These are phyloP conservation scores for Beauveria caledonica DNA, from an alignment of 2,329 filamentous ascomycete species.

Conservation along the genomic window DNA sequence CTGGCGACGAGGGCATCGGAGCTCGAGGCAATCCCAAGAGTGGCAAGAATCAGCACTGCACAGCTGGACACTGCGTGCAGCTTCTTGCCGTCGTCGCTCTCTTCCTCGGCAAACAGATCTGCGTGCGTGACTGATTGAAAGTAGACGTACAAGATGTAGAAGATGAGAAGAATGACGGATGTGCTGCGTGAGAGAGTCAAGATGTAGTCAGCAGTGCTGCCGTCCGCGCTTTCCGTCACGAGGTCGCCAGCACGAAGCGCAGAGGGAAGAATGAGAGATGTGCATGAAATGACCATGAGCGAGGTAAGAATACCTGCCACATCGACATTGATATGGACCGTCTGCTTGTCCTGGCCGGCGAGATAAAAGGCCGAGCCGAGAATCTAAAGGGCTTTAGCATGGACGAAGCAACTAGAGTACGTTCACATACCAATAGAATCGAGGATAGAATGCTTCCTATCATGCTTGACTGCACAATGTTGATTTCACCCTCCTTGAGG, in stretches of 20 bases:
- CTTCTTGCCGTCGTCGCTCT: constrained; percentile 10
- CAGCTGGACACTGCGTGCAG: constrained; percentile 14
- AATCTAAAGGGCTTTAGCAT: constrained; percentile 1
- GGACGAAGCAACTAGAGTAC: not conserved
- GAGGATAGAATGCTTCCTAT: constrained; percentile 11
- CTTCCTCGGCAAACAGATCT: constrained; percentile 10
- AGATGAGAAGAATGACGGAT: constrained; percentile 8
- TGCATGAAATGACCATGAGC: constrained; percentile 10
- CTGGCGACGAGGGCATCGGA: constrained; percentile 21
- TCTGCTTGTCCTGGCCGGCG: constrained; percentile 9
- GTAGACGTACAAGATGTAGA: constrained; percentile 8
- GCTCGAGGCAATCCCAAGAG: constrained; percentile 15
- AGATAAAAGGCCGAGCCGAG: constrained; percentile 9
- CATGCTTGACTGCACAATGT: constrained; percentile 11
- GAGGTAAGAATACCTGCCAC: constrained; percentile 10
- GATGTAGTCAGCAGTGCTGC: constrained; percentile 7
- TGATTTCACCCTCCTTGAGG: constrained; percentile 11
- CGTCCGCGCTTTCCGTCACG: not conserved
- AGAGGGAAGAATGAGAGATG: constrained; percentile 8
- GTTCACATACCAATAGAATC: constrained; percentile 1
- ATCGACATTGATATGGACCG: constrained; percentile 10
- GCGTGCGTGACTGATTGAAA: constrained; percentile 10
- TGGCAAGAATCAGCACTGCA: constrained; percentile 13
- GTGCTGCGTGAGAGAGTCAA: constrained; percentile 10
- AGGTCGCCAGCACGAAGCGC: constrained; percentile 7